Percentiles rank a stretch among this genome's conserved stretches.
These are phyloP conservation scores for Acrocalymma vagum DNA, from an alignment of 2,329 filamentous ascomycete genomes.

Conservation along the genomic window DNA sequence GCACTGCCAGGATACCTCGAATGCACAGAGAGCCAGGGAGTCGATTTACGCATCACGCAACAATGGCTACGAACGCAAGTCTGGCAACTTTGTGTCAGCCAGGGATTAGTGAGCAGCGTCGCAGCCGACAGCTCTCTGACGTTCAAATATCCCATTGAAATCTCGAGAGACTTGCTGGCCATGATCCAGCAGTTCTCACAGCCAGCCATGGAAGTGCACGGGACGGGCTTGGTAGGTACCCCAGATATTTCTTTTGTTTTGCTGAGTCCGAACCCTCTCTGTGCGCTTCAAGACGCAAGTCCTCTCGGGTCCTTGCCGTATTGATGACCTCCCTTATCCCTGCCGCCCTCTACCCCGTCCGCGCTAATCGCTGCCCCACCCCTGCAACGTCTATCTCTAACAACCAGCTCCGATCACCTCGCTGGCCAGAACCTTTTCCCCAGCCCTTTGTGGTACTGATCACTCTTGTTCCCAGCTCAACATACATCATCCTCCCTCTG, in stretches of 20 bases:
- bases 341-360: conserved; percentile 9
- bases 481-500: conserved; percentile 3
- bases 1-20: conserved; percentile 65
- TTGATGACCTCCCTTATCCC: background rate
- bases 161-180: conserved; percentile 66
- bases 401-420: conserved; percentile 13
- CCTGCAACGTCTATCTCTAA: conserved; percentile 40
- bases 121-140: conserved; percentile 67
- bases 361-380: conserved; percentile 30
- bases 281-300: no score
- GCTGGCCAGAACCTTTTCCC: conserved; percentile 12
- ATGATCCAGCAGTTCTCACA: conserved; percentile 77
- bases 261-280: conserved; percentile 6
- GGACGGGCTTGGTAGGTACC: conserved; percentile 72
- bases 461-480: no score
- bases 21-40: conserved; percentile 71
- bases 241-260: conserved; percentile 16
- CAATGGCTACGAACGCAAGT: conserved; percentile 76
- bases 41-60: conserved; percentile 74
- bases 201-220: conserved; percentile 77
- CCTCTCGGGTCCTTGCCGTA: background rate
- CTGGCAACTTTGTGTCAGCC: conserved; percentile 75
- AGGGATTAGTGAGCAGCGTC: conserved; percentile 69
- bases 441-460: conserved; percentile 1
- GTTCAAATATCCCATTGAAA: conserved; percentile 68